Evolutionary conservation across 345 rosid species (phyloP), one percentile per base, ranked within the genome.

Genomic region (Heritiera fomes): DNA sequence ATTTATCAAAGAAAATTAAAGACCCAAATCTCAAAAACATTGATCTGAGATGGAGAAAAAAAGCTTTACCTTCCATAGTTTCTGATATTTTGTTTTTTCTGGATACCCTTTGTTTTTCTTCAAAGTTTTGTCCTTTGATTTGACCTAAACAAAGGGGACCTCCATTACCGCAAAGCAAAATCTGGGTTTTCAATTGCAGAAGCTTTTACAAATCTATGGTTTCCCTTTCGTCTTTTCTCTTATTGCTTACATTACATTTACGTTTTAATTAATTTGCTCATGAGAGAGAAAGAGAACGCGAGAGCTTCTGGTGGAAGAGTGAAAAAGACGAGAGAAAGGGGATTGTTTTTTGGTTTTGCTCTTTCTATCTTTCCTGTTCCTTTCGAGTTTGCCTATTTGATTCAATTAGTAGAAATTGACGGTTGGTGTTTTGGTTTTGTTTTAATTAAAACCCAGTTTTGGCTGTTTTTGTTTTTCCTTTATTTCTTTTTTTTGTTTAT

Each of bases 41-140:
- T 71, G 76, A 80, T 75, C 75, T 50, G 32, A 73, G 72, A 77
- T 47, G 58, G 79, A 59, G 61, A 64, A 49, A 41, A 41, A 75
- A 18, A 53, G 45, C 34, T 34, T 64, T 74, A 87, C 87, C 90
- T 85, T 79, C 87, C 90, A 85, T 79, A 15, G 49, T 77, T 53
- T 38, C 50, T 56, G 56, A 56, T 0, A 1, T 32, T 47, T 11
- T 38, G 77, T 2, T 38, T 76, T 56, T 70, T 65, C 50, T 7
- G 56, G 71, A 67, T 45, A 50, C 17, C 73, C 76, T 71, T 74
- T 14, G 32, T 58, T 46, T 23, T 56, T 11, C 43, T 3, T 73
- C 79, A 43, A 65, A 60, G 49, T 40, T 63, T 30, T 64, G 72
- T 34, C 67, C 38, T 67, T 58, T 34, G 79, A 79, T 80, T 73